Evolutionary conservation across 148 eudicot species (phyloP).

Genomic region (Diospyros kaki): DNA sequence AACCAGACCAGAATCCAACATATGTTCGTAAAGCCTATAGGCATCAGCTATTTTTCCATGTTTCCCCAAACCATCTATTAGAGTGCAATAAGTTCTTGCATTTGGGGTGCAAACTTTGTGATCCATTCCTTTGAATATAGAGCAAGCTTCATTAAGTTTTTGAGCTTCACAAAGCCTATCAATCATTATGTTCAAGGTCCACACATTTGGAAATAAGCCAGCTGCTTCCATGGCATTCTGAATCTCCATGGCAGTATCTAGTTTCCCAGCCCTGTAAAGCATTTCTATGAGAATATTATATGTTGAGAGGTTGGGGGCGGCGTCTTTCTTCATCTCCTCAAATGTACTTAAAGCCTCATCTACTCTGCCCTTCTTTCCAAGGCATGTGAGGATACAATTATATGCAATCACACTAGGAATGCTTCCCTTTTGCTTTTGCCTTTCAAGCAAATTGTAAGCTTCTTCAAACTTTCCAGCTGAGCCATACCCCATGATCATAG

Average conservation of each 20-base stretch:
- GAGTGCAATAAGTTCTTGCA: constrained; percentile 67
- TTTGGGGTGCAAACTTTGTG: constrained; percentile 68
- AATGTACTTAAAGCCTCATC: constrained; percentile 68
- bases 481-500: constrained; percentile 98
- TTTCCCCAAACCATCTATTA: constrained; percentile 88
- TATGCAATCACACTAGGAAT: constrained; percentile 91
- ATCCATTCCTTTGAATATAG: constrained; percentile 73
- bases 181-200: constrained; percentile 77
- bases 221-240: constrained; percentile 64
- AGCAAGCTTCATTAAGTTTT: constrained; percentile 69
- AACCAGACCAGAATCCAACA: constrained; percentile 65
- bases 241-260: constrained; percentile 66
- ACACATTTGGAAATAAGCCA: constrained; percentile 66
- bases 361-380: constrained; percentile 60
- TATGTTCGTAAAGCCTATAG: constrained; percentile 68
- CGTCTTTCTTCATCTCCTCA: constrained; percentile 77
- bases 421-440: constrained; percentile 77
- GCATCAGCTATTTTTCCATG: constrained; percentile 85
- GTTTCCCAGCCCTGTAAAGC: constrained; percentile 59
- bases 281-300: constrained; percentile 80
- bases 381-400: constrained; percentile 81
- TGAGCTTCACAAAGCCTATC: constrained; percentile 74
- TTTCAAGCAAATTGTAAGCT: constrained; percentile 73
- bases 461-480: constrained; percentile 77
- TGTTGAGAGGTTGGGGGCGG: constrained; percentile 65